Percentiles rank a stretch among this genome's conserved stretches.
Conservation (phyloP, 169 alveolate genomes). For the Toxoplasma gondii region DNA sequence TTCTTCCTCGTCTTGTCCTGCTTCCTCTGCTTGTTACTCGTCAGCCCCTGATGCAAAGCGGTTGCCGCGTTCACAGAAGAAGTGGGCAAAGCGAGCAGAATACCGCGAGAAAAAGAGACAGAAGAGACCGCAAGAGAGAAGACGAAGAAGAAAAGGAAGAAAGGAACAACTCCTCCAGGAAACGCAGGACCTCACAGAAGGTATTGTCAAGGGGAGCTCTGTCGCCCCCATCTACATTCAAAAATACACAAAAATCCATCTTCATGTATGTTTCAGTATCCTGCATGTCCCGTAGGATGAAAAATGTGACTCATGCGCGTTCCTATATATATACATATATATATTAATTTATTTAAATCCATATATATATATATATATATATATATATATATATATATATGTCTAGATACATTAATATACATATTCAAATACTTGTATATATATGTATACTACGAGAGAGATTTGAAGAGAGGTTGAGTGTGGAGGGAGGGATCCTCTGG, state of each 20-base stretch:
- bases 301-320: too few species aligned
- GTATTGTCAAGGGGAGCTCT: neutral
- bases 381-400: too few species aligned
- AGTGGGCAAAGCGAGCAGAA: conserved; percentile 13
- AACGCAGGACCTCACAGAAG: conserved; percentile 6
- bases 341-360: neutral
- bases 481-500: too few species aligned
- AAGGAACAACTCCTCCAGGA: neutral
- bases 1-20: neutral
- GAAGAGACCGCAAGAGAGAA: conserved; percentile 35
- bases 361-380: neutral
- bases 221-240: neutral
- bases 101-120: conserved; percentile 44
- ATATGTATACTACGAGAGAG: too few species aligned
- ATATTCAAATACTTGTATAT: too few species aligned
- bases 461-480: too few species aligned
- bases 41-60: neutral
- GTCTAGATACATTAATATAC: too few species aligned
- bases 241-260: too few species aligned
- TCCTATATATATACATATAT: neutral
- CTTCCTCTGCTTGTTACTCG: neutral
- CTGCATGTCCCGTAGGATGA: too few species aligned
- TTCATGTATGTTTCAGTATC: too few species aligned
- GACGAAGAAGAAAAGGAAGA: conserved; percentile 14
- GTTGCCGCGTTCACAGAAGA: conserved; percentile 43